Base-by-base conservation (phyloP, 2,329 filamentous ascomycete species). In the Grosmannia serpens region DNA sequence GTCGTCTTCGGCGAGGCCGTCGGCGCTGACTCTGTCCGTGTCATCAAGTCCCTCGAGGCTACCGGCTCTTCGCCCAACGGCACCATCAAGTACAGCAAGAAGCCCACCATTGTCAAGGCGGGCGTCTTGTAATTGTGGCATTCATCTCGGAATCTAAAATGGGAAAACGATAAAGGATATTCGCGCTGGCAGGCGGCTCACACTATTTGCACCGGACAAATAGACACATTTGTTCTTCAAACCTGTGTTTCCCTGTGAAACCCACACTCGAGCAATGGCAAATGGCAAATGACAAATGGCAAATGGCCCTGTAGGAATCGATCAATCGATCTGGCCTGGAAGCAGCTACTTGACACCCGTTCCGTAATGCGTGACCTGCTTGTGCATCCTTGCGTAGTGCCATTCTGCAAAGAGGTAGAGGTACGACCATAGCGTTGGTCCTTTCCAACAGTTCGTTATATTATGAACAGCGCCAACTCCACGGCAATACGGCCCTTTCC, bases 1-100 rank as follows among this genome's bases (percentile, higher is more conserved):
- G 87, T 91, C 74, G 88, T 91, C 71, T 91, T 91, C 75, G 89
- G 89, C 71, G 79, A 88, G 77, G 87, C 91, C 53, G 75, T 76
- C 60, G 77, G 80, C 62, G 61, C 71, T 1, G 64, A 72, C 51
- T 77, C 75, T 59, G 65, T 83, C 71, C 67, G 73, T 33, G 64
- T 85, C 59, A 82, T 87, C 72, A 79, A 76, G 75, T 75, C 81
- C 61, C 70, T 87, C 49, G 84, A 87, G 78, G 80, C 79, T 57
- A 79, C 76, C 58, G 84, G 83, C 67, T 77, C 75, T 61, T 67
- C 73, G 64, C 47, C 49, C 27, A 77, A 70, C 68, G 84, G 84
- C 61, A 71, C 74, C 60, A 73, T 84, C 70, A 76, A 79, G 69
- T 82, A 80, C 73, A 81, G 77, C 69, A 86, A 55, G 46, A 64